Evolutionary conservation across 2,329 filamentous ascomycete species (phyloP), one percentile per base, ranked within the genome.

Genomic region (Cryoendolithus antarcticus): DNA sequence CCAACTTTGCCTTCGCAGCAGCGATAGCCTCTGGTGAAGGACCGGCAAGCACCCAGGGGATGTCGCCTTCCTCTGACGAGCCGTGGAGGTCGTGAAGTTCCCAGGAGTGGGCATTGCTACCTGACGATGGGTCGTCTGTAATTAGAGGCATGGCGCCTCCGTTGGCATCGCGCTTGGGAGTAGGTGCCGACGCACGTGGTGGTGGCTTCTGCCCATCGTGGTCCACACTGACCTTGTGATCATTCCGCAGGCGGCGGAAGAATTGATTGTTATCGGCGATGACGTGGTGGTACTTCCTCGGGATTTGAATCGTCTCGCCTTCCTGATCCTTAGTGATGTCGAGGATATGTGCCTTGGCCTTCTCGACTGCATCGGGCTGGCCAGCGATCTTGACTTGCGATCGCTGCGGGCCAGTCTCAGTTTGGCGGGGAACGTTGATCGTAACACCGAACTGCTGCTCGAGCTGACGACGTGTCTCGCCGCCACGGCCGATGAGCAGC

Each of bases 211-310:
- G 77, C 33, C 88, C 86, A 40, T 77, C 83, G 58, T 96, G 91
- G 60, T 96, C 88, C 38, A 98, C 82, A 1, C 82, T 91, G 48
- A 98, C 86, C 50, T 84, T 80, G 62, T 84, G 74, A 55, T 95
- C 83, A 61, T 78, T 88, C 48, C 82, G 79, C 32, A 98, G 77
- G 53, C 78, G 82, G 48, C 89, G 84, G 82, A 96, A 95, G 66
- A 96, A 83, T 51, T 86, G 80, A 1, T 89, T 91, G 48, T 89
- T 88, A 59, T 94, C 89, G 38, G 84, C 75, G 49, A 98, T 73
- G 43, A 72, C 65, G 59, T 96, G 85, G 66, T 98, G 91, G 44
- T 91, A 69, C 51, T 79, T 76, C 43, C 79, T 75, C 8, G 91
- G 89, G 6, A 98, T 74, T 51, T 82, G 72, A n/a, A 96, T 63